Conservation (phyloP, 75 land plant genomes). For the Picea glauca region DNA sequence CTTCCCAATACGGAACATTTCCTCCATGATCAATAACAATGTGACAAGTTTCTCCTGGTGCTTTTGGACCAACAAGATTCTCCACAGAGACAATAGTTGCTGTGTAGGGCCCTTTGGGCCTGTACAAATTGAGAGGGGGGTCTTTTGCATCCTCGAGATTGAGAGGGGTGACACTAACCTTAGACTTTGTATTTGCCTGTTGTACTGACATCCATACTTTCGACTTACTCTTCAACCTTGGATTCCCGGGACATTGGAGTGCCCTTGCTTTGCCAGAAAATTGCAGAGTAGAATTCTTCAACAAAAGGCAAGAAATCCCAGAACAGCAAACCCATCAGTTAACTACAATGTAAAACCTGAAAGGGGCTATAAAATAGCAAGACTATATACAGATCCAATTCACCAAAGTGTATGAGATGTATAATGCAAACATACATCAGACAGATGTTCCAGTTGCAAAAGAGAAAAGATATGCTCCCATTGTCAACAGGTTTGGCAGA, state of each 20-base stretch:
- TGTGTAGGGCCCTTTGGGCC: conserved; percentile 81
- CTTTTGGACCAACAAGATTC: conserved; percentile 87
- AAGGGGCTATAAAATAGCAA: too few relatives aligned
- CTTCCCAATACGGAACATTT: conserved; percentile 97
- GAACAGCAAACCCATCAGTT: too few relatives aligned
- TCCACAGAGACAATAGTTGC: conserved; percentile 93
- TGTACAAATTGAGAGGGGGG: conserved; percentile 80
- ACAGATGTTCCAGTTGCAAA: too few relatives aligned
- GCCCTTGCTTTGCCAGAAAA: too few relatives aligned
- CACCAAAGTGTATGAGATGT: too few relatives aligned
- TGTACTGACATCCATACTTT: conserved; percentile 55
- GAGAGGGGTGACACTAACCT: conserved; percentile 64
- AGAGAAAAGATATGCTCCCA: too few relatives aligned
- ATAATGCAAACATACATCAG: too few relatives aligned
- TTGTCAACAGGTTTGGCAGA: too few relatives aligned
- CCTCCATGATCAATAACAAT: conserved; percentile 96
- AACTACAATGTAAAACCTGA: too few relatives aligned
- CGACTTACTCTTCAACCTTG: conserved; percentile 9
- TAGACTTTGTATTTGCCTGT: conserved; percentile 33
- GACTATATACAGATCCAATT: too few relatives aligned
- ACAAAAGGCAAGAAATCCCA: too few relatives aligned
- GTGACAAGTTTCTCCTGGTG: conserved; percentile 97
- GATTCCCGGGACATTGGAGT: background rate
- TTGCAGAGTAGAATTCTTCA: too few relatives aligned
- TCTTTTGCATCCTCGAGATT: conserved; percentile 65